Evolutionary conservation across 139 green algal species (phyloP).

Genomic region (Haematococcus lacustris): DNA sequence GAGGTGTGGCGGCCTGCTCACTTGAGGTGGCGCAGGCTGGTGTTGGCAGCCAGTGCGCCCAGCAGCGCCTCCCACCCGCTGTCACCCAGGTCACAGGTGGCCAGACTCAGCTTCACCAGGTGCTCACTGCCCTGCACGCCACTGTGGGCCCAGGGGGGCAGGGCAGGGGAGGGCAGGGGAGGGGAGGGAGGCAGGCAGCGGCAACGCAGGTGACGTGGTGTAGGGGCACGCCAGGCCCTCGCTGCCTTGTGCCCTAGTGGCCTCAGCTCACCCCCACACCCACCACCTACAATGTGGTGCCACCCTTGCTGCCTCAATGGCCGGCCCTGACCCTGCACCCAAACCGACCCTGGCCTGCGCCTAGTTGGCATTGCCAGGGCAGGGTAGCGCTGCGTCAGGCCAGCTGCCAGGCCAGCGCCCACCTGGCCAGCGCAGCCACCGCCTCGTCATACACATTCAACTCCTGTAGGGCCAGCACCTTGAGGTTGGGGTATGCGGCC

Average conservation of each 20-base stretch:
- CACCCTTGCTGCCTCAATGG: not conserved
- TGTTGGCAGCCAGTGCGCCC: not conserved
- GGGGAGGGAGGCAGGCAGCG: not conserved
- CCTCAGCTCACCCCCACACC: not conserved
- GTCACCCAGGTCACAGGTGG: not conserved
- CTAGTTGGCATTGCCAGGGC: not conserved
- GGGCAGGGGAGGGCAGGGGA: not conserved
- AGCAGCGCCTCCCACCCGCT: not conserved
- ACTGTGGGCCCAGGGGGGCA: not conserved
- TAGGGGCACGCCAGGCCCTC: not conserved
- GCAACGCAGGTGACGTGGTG: not conserved
- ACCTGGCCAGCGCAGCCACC: constrained; percentile 8
- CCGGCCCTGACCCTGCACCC: too few species aligned
- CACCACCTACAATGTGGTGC: not conserved
- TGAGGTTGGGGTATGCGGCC: constrained; percentile 15
- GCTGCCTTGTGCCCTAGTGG: not conserved
- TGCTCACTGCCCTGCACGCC: not conserved
- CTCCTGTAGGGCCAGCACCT: constrained; percentile 4
- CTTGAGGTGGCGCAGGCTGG: not conserved
- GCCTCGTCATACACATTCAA: constrained; percentile 30
- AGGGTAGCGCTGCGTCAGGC: not conserved
- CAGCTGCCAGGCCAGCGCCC: not conserved
- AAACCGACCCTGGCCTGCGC: too few species aligned
- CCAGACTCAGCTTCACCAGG: not conserved
- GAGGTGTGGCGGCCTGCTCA: too few species aligned